Evolutionary conservation across 345 rosid genomes (phyloP).

Genomic region (Noccaea caerulescens): DNA sequence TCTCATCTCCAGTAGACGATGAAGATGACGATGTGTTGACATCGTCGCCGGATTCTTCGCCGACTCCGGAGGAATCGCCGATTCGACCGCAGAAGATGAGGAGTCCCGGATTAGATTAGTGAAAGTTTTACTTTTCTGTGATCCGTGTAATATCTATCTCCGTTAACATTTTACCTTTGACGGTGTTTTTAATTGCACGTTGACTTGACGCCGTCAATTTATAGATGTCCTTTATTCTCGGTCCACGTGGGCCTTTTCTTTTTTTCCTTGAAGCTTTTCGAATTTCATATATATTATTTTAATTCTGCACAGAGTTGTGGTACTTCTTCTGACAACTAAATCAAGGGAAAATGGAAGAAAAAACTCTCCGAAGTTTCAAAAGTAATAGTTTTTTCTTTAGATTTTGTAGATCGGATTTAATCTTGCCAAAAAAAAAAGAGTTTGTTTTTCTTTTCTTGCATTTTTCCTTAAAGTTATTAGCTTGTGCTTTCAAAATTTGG

Average conservation of each 20-base stretch:
- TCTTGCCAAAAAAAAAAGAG: too few relatives aligned
- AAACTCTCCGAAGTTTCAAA: neutral
- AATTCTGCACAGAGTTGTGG: constrained; percentile 18
- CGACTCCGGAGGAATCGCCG: constrained; percentile 38
- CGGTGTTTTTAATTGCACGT: constrained; percentile 43
- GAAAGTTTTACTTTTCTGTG: constrained; percentile 18
- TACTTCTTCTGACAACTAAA: neutral
- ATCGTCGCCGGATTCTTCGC: constrained; percentile 30
- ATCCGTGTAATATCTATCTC: constrained; percentile 42
- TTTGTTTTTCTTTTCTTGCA: too few relatives aligned
- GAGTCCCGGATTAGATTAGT: constrained; percentile 46
- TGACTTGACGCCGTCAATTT: constrained; percentile 45
- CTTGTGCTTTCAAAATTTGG: too few relatives aligned
- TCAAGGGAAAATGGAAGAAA: neutral
- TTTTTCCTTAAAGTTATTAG: too few relatives aligned
- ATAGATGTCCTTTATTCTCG: constrained; percentile 38
- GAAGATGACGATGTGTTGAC: constrained; percentile 27
- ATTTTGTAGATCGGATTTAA: too few relatives aligned
- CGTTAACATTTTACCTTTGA: constrained; percentile 44
- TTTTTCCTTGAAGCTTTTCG: constrained; percentile 14
- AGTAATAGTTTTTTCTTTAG: too few relatives aligned
- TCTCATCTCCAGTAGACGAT: neutral
- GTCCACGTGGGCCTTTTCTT: constrained; percentile 31
- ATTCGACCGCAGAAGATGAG: constrained; percentile 42
- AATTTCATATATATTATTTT: constrained; percentile 5